phyloP scores from a whole-genome alignment of 306 rosid species.

The Chamaecrista fasciculata region DNA sequence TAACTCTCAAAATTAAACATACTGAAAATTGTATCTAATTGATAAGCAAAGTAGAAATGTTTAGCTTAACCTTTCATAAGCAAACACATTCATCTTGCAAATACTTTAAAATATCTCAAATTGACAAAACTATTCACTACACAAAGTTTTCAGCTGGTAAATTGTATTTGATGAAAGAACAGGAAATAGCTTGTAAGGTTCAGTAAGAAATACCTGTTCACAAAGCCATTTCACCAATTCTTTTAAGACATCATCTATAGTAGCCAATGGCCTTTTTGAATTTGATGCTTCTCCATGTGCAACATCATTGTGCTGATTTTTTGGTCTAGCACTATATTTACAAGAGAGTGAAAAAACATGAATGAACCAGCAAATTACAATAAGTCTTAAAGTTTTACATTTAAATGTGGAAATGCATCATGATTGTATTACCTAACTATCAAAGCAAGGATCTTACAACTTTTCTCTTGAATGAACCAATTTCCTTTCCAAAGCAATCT shows the following conservation, averaged over 20 bases:
- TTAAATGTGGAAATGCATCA: constrained; percentile 5
- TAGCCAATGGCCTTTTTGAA: constrained; percentile 56
- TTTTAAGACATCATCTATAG: constrained; percentile 80
- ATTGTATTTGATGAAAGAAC: neutral
- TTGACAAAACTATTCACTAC: neutral
- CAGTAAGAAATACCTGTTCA: constrained; percentile 69
- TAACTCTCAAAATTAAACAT: neutral
- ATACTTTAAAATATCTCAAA: constrained; percentile 17
- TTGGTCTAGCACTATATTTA: constrained; percentile 71
- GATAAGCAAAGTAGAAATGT: neutral
- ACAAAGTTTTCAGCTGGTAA: constrained; percentile 8
- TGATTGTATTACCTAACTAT: constrained; percentile 66
- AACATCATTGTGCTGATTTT: constrained; percentile 47
- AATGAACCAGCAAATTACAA: constrained; percentile 1
- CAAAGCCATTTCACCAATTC: constrained; percentile 97
- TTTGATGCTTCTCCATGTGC: constrained; percentile 72
- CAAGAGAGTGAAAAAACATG: constrained; percentile 9
- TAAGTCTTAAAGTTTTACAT: constrained; percentile 21
- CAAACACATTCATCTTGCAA: constrained; percentile 9
- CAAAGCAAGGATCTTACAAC: constrained; percentile 88
- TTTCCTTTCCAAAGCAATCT: constrained; percentile 96
- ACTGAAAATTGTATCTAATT: neutral
- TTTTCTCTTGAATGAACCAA: constrained; percentile 96
- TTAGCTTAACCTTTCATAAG: neutral
- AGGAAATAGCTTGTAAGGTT: neutral